These are phyloP conservation scores for Fraxinus albicans DNA, from an alignment of 305 asterid genomes.

Conservation along the genomic window DNA sequence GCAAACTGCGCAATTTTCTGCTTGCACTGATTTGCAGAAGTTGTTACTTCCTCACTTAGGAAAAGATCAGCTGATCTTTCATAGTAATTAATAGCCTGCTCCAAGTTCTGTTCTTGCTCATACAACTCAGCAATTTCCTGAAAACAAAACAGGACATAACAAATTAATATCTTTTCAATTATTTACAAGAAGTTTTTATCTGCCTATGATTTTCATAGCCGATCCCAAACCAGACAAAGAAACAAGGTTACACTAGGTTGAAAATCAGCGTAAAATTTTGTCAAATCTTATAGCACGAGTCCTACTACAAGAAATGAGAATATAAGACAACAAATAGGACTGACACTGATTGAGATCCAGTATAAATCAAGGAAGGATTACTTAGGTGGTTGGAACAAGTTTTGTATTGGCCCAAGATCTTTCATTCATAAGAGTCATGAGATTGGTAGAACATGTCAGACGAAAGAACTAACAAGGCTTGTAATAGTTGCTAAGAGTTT, in stretches of 20 bases:
- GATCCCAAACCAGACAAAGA: background rate
- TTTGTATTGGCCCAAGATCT: background rate
- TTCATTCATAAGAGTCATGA: background rate
- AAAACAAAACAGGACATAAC: conserved; percentile 12
- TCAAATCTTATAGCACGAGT: background rate
- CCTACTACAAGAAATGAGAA: background rate
- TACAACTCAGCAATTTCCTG: conserved; percentile 84
- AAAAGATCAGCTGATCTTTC: conserved; percentile 76
- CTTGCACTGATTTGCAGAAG: conserved; percentile 73
- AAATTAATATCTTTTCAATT: background rate
- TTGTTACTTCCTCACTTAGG: conserved; percentile 65
- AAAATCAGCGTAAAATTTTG: background rate
- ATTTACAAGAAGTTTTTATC: background rate
- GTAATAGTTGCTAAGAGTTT: background rate
- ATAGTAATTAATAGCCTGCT: conserved; percentile 54
- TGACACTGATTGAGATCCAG: background rate
- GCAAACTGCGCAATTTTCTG: conserved; percentile 75
- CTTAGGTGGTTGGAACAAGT: background rate
- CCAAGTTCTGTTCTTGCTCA: conserved; percentile 73
- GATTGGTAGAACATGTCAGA: background rate
- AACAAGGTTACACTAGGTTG: background rate
- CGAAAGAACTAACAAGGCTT: background rate
- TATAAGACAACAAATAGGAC: background rate
- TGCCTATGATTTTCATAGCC: background rate
- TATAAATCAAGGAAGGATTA: background rate